These are phyloP conservation scores for Aegilops bicornis DNA, from an alignment of 176 grass and related monocot species.

Conservation along the genomic window DNA sequence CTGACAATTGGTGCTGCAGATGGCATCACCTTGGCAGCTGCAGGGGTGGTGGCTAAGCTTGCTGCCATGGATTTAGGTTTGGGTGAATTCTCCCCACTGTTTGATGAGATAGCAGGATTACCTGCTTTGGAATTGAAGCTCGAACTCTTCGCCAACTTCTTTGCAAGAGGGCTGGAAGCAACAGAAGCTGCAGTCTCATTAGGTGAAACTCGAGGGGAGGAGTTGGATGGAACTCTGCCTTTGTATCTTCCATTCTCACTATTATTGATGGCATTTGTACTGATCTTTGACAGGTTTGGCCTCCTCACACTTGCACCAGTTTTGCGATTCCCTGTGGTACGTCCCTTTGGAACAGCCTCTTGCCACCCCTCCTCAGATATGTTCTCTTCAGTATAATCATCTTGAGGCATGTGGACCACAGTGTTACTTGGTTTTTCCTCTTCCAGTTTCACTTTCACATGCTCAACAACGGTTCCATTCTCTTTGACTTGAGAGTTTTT, in stretches of 20 bases:
- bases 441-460: slow-evolving; percentile 57
- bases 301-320: slow-evolving; percentile 59
- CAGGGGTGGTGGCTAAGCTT: slow-evolving; percentile 39
- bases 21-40: slow-evolving; percentile 51
- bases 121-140: slow-evolving; percentile 66
- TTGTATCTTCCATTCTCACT: slow-evolving; percentile 71
- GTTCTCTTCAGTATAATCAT: slow-evolving; percentile 61
- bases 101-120: slow-evolving; percentile 40
- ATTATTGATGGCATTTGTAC: slow-evolving; percentile 59
- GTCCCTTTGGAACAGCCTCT: slow-evolving; percentile 83
- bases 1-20: slow-evolving; percentile 35
- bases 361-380: slow-evolving; percentile 91
- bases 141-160: slow-evolving; percentile 79
- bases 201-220: slow-evolving; percentile 58
- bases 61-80: slow-evolving; percentile 49
- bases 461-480: slow-evolving; percentile 51
- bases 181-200: slow-evolving; percentile 37
- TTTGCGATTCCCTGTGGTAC: slow-evolving; percentile 56
- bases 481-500: slow-evolving; percentile 61
- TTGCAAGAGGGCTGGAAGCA: slow-evolving; percentile 59
- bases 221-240: slow-evolving; percentile 52
- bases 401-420: slow-evolving; percentile 43
- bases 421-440: slow-evolving; percentile 54
- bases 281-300: slow-evolving; percentile 80
- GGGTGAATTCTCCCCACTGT: slow-evolving; percentile 54